Evolutionary conservation across 345 rosid genomes (phyloP), one percentile per base, ranked within the genome.

Genomic region (Brassica carinata): DNA sequence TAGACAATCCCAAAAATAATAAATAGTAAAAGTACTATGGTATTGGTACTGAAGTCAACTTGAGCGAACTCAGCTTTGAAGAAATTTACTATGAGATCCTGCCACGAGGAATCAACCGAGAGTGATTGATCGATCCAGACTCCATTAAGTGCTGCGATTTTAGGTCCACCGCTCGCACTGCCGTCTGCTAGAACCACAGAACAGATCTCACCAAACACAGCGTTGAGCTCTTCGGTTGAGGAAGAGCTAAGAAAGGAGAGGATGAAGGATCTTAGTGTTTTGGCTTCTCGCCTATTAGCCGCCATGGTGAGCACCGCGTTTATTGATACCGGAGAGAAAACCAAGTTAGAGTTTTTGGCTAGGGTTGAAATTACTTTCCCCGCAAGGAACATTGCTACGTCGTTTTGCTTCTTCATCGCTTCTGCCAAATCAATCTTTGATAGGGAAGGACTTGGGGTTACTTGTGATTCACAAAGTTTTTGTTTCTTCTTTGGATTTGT

Each of bases 91-190:
- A 76, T 4, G 38, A 69, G 30, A 33, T 57, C 40, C 5, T 67
- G 57, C 0, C 27, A 55, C 36, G 40, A 48, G 29, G 27, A 3
- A 59, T 48, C n/a, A 74, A 18, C 0, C 7, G 71, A 48, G 15
- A 55, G 57, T 9, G 74, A 14, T 67, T 57, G 38, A 10, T 77
- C 74, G 14, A 69, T 15, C 79, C 74, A 77, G 15, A 58, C 2
- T 4, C 80, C 74, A 6, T 66, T 57, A 18, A 61, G 1, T 0
- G 40, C 10, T 3, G 58, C 0, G 18, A 77, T 61, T 10, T 43
- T 57, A 2, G 74, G 74, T 2, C 80, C 74, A 34, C 74, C 68
- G 4, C 2, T 34, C 0, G 1, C 15, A 3, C 55, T 33, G 4
- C 15, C 73, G 33, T 67, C 65, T 23, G 58, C 58, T 1, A 67